Evolutionary conservation across 1,284 basidiomycete genomes (phyloP).

Genomic region (Ganoderma lucidum): DNA sequence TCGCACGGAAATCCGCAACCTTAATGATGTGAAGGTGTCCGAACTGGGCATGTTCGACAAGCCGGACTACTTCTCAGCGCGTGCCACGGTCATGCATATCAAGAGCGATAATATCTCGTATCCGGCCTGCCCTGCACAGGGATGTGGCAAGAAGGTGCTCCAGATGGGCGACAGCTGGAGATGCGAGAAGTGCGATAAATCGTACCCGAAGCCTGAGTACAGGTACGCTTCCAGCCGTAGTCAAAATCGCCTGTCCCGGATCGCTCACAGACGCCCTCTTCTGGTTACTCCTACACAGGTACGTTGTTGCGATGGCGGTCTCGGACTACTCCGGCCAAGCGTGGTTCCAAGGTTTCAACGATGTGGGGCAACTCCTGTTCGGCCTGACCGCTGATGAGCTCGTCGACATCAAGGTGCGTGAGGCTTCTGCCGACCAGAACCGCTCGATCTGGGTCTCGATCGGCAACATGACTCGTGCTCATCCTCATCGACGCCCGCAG

Average conservation of each 20-base stretch:
- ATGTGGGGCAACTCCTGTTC: constrained; percentile 83
- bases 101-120: constrained; percentile 89
- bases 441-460: background rate
- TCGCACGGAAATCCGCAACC: constrained; percentile 75
- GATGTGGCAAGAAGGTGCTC: constrained; percentile 93
- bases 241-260: constrained; percentile 2
- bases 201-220: constrained; percentile 79
- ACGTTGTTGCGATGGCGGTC: constrained; percentile 89
- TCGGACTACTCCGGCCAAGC: constrained; percentile 90
- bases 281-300: constrained; percentile 56
- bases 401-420: constrained; percentile 70
- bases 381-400: constrained; percentile 87
- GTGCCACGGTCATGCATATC: constrained; percentile 92
- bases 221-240: constrained; percentile 59
- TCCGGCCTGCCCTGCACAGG: constrained; percentile 85
- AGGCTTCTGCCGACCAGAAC: background rate
- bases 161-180: constrained; percentile 79
- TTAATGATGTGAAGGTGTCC: constrained; percentile 86
- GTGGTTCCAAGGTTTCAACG: constrained; percentile 98
- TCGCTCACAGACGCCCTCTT: constrained; percentile 6
- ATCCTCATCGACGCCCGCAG: constrained; percentile 46
- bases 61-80: constrained; percentile 82
- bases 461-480: constrained; percentile 8
- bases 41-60: constrained; percentile 84
- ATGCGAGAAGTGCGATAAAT: constrained; percentile 94